phyloP scores from a whole-genome alignment of 768 basidiomycete genomes.

The Glaciozyma antarctica region DNA sequence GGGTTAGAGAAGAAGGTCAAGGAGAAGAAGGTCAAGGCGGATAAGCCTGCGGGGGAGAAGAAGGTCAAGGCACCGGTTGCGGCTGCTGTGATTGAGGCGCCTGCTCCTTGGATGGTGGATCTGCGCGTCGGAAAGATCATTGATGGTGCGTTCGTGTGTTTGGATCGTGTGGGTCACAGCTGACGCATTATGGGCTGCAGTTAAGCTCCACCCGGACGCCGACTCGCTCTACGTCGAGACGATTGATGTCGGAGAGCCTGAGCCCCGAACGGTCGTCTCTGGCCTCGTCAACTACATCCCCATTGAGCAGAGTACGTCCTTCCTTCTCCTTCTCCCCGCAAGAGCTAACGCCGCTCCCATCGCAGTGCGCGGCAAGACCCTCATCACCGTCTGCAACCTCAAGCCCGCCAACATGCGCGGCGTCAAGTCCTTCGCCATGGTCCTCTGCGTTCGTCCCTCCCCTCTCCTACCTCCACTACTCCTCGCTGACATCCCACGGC shows the following conservation, averaged over 20 bases:
- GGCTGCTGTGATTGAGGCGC: conserved; percentile 54
- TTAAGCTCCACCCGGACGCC: conserved; percentile 92
- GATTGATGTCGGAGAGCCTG: conserved; percentile 92
- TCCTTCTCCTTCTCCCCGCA: conserved; percentile 55
- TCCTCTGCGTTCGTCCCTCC: conserved; percentile 62
- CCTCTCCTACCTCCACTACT: not conserved
- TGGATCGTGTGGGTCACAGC: not conserved
- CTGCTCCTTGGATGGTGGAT: conserved; percentile 93
- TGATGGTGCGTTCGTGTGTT: conserved; percentile 53
- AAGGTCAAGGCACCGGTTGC: conserved; percentile 40
- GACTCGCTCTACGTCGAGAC: conserved; percentile 97
- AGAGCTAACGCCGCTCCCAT: not conserved
- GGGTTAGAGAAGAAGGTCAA: conserved; percentile 19
- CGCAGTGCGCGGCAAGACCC: conserved; percentile 27
- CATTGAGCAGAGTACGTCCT: conserved; percentile 82
- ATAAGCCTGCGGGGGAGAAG: conserved; percentile 37
- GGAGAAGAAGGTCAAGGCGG: conserved; percentile 18
- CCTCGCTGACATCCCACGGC: not conserved
- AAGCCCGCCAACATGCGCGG: conserved; percentile 97
- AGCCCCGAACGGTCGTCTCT: conserved; percentile 91
- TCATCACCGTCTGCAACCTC: conserved; percentile 50
- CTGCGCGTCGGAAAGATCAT: conserved; percentile 86
- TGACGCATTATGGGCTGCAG: conserved; percentile 41
- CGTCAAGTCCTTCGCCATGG: conserved; percentile 96
- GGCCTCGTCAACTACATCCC: conserved; percentile 94